Evolutionary conservation across 2,329 filamentous ascomycete genomes (phyloP).

Genomic region (Davidsoniella virescens): DNA sequence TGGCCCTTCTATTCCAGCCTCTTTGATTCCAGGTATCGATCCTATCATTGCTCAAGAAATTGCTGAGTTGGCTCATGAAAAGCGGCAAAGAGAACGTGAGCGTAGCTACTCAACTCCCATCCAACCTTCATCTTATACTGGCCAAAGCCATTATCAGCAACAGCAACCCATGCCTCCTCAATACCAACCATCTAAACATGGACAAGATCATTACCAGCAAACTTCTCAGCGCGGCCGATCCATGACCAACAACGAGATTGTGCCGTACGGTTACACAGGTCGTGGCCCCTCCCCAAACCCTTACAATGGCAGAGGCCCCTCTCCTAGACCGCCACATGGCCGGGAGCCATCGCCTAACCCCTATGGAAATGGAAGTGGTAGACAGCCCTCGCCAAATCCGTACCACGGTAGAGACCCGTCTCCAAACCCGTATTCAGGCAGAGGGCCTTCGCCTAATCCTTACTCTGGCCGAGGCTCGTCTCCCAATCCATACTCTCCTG

Average conservation of each 20-base stretch:
- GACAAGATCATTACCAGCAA: neutral
- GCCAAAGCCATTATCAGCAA: neutral
- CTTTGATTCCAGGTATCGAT: slow-evolving; percentile 45
- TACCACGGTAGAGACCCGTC: slow-evolving; percentile 1
- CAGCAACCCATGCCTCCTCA: slow-evolving; percentile 17
- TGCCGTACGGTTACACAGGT: slow-evolving; percentile 12
- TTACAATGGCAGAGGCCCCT: neutral
- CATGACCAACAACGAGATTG: slow-evolving; percentile 12
- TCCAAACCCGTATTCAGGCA: slow-evolving; percentile 20
- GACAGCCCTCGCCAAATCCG: slow-evolving; percentile 2
- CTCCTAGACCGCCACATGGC: neutral
- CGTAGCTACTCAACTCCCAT: slow-evolving; percentile 25
- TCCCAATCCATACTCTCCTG: slow-evolving; percentile 23
- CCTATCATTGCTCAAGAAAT: slow-evolving; percentile 38
- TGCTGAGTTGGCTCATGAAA: slow-evolving; percentile 40
- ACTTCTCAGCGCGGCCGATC: slow-evolving; percentile 6
- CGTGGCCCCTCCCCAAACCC: slow-evolving; percentile 4
- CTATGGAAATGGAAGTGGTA: neutral
- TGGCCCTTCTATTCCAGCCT: slow-evolving; percentile 34
- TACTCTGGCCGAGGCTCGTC: slow-evolving; percentile 18
- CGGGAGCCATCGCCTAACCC: slow-evolving; percentile 3
- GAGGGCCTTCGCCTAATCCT: slow-evolving; percentile 6
- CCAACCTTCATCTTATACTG: slow-evolving; percentile 15
- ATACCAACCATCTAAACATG: neutral
- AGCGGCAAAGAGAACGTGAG: slow-evolving; percentile 31